Conservation (phyloP, 2,329 filamentous ascomycete genomes). For the Aspergillus floridensis region DNA sequence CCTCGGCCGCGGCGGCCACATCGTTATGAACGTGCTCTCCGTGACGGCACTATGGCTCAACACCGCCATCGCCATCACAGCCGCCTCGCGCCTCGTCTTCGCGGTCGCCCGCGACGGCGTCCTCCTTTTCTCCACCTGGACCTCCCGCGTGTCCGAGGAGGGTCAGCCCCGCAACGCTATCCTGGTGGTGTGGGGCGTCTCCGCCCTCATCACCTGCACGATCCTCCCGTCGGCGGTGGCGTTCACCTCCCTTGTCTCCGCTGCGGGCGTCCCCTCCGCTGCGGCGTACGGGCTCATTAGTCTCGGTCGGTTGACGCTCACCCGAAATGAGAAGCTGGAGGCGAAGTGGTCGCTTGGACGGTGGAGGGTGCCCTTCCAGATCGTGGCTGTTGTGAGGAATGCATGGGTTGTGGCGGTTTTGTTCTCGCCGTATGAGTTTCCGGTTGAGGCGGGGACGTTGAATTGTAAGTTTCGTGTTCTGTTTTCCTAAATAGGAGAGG, state of each 20-base stretch:
- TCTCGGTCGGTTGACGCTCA: neutral
- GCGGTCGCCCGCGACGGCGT: neutral
- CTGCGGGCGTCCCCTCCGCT: neutral
- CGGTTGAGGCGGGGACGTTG: neutral
- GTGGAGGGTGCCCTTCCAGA: neutral
- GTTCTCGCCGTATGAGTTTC: too few species aligned
- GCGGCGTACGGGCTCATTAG: neutral
- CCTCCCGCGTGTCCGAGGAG: conserved; percentile 51
- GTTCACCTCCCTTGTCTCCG: conserved; percentile 48
- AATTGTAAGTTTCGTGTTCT: neutral
- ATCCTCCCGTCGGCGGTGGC: conserved; percentile 56
- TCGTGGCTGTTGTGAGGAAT: too few species aligned
- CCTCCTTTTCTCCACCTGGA: conserved; percentile 56
- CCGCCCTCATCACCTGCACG: conserved; percentile 57
- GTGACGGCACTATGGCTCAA: neutral
- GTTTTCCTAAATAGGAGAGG: neutral
- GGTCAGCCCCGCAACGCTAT: conserved; percentile 62
- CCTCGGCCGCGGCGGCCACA: neutral
- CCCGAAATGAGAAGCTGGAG: neutral
- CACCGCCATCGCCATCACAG: neutral
- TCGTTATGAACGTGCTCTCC: neutral
- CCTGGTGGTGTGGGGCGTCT: conserved; percentile 56
- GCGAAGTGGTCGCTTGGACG: neutral
- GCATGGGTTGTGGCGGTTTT: too few species aligned
- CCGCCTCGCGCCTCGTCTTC: conserved; percentile 1